phyloP scores from a whole-genome alignment of 805 yeast species.

The Cyberlindnera suaveolens region DNA sequence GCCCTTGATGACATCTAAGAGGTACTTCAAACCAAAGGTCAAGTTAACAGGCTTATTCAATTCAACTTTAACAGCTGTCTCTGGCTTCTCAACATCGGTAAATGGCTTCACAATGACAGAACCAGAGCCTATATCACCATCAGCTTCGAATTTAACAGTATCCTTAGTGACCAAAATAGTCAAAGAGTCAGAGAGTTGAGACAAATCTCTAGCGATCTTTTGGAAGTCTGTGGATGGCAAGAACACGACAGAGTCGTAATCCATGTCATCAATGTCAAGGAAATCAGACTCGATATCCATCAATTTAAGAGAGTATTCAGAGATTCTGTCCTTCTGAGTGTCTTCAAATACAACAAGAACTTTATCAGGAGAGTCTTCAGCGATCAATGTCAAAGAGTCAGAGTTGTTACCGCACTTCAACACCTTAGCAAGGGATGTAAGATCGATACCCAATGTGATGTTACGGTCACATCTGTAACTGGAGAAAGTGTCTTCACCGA shows the following conservation, averaged over 20 bases:
- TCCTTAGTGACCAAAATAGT: slow-evolving; percentile 85
- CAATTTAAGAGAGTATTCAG: slow-evolving; percentile 85
- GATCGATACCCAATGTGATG: slow-evolving; percentile 84
- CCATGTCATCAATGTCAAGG: slow-evolving; percentile 90
- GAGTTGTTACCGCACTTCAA: slow-evolving; percentile 87
- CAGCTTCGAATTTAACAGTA: slow-evolving; percentile 81
- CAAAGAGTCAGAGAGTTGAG: slow-evolving; percentile 80
- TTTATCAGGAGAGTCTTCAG: slow-evolving; percentile 81
- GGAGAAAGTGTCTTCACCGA: slow-evolving; percentile 82
- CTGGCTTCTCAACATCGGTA: slow-evolving; percentile 76
- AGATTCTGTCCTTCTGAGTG: slow-evolving; percentile 80
- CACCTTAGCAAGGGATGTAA: slow-evolving; percentile 81
- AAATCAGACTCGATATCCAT: slow-evolving; percentile 97
- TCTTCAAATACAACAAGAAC: slow-evolving; percentile 86
- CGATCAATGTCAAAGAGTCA: slow-evolving; percentile 81
- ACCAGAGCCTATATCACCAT: slow-evolving; percentile 90
- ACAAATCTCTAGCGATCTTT: slow-evolving; percentile 83
- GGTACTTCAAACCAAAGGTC: slow-evolving; percentile 87
- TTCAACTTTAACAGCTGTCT: slow-evolving; percentile 65
- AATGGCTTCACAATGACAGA: slow-evolving; percentile 79
- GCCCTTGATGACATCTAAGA: slow-evolving; percentile 89
- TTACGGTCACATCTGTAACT: slow-evolving; percentile 95
- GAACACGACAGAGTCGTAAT: slow-evolving; percentile 76
- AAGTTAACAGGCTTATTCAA: slow-evolving; percentile 82
- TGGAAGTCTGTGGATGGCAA: slow-evolving; percentile 88